phyloP scores from a whole-genome alignment of 1,284 basidiomycete species.

The Sanghuangporus weigelae region DNA sequence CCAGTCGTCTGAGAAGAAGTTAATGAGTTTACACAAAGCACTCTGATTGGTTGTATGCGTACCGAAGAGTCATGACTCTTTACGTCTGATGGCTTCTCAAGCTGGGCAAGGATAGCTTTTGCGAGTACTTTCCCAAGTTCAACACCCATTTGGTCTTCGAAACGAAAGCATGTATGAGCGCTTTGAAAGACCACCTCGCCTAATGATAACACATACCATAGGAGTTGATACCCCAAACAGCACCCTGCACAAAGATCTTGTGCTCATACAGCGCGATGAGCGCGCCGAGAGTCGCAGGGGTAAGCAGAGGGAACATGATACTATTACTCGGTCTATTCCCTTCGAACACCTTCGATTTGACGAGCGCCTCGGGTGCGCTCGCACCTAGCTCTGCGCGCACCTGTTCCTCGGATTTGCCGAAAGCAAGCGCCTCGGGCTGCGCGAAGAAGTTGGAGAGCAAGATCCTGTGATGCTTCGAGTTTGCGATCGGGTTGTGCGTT shows the following conservation, averaged over 20 bases:
- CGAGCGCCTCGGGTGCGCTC: slow-evolving; percentile 72
- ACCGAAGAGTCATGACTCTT: slow-evolving; percentile 90
- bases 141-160: slow-evolving; percentile 85
- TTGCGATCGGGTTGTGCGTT: slow-evolving; percentile 84
- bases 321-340: slow-evolving; percentile 97
- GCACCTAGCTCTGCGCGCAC: slow-evolving; percentile 77
- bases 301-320: slow-evolving; percentile 91
- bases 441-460: slow-evolving; percentile 98
- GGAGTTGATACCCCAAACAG: slow-evolving; percentile 98
- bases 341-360: slow-evolving; percentile 98
- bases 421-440: slow-evolving; percentile 94
- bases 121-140: slow-evolving; percentile 96
- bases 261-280: slow-evolving; percentile 95
- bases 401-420: slow-evolving; percentile 92
- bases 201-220: slow-evolving; percentile 58
- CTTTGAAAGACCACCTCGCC: neutral
- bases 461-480: slow-evolving; percentile 94
- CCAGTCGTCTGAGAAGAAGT: slow-evolving; percentile 68
- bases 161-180: neutral
- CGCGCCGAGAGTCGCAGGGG: slow-evolving; percentile 83
- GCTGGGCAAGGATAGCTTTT: slow-evolving; percentile 90
- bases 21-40: slow-evolving; percentile 4
- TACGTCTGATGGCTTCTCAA: slow-evolving; percentile 79
- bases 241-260: slow-evolving; percentile 98
- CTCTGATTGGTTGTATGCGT: slow-evolving; percentile 28